A percentile compares a stretch with the other conserved stretches of the same genome.
Evolutionary conservation across 2,329 filamentous ascomycete genomes (phyloP).

Genomic region (Xylaria sp.): DNA sequence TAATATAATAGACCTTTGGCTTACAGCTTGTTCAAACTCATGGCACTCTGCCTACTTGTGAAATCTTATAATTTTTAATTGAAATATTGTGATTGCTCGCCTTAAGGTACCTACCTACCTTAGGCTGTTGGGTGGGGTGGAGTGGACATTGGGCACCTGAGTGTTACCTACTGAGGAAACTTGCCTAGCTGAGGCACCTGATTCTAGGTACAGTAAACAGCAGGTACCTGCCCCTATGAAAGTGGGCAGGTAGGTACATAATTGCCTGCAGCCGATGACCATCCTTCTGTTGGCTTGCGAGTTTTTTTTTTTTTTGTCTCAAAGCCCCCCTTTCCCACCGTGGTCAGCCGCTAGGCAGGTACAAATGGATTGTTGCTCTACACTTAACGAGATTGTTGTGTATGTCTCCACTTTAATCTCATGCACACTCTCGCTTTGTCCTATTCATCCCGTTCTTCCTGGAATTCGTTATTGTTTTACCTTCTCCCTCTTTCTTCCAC

Average conservation of each 20-base stretch:
- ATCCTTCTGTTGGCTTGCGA: slow-evolving; percentile 22
- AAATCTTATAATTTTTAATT: not conserved
- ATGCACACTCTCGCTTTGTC: slow-evolving; percentile 25
- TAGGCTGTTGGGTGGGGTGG: not conserved
- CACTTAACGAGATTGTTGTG: slow-evolving; percentile 8
- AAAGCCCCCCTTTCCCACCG: not conserved
- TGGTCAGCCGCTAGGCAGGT: slow-evolving; percentile 19
- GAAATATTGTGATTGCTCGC: not conserved
- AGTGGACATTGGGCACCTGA: slow-evolving; percentile 29
- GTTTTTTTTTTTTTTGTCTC: slow-evolving; percentile 20
- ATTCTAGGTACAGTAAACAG: not conserved
- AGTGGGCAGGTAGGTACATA: slow-evolving; percentile 15
- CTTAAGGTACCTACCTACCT: not conserved
- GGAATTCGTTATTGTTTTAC: slow-evolving; percentile 24
- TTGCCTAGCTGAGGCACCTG: not conserved
- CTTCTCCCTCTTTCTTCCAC: slow-evolving; percentile 32
- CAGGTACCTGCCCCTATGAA: not conserved
- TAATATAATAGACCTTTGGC: not conserved
- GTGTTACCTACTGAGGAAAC: not conserved
- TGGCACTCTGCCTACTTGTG: not conserved
- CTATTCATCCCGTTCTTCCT: slow-evolving; percentile 17
- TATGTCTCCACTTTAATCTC: slow-evolving; percentile 25
- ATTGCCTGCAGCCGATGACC: not conserved
- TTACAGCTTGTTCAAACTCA: not conserved
- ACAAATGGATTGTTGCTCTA: not conserved